Conservation (phyloP, 2,329 filamentous ascomycete species). For the Neonectria hederae region DNA sequence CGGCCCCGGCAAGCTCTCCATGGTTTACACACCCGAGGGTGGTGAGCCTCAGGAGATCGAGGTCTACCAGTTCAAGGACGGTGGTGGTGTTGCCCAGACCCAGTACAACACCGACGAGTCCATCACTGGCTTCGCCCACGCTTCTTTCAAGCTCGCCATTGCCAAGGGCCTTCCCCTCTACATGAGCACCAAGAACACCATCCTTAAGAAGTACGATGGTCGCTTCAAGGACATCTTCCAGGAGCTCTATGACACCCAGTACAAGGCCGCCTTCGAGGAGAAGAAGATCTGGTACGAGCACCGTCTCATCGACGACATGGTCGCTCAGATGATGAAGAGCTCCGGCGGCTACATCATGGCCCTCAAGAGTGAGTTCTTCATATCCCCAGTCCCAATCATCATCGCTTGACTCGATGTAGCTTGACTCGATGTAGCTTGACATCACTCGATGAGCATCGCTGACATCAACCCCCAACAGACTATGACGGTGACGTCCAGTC, state of each 20-base stretch:
- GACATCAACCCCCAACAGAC: constrained; percentile 69
- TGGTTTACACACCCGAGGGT: constrained; percentile 91
- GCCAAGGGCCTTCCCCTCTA: constrained; percentile 91
- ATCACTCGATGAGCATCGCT: constrained; percentile 12
- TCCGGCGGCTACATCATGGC: constrained; percentile 96
- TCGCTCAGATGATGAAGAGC: constrained; percentile 99
- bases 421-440: background rate
- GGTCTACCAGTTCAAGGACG: constrained; percentile 88
- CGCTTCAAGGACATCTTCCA: constrained; percentile 99
- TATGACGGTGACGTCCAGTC: constrained; percentile 99
- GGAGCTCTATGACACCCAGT: constrained; percentile 88
- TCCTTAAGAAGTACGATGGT: constrained; percentile 98
- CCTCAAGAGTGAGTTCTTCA: constrained; percentile 81
- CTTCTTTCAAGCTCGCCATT: constrained; percentile 94
- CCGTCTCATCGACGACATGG: constrained; percentile 99
- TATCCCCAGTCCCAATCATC: background rate
- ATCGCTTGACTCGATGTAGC: constrained; percentile 17
- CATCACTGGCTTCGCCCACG: constrained; percentile 93
- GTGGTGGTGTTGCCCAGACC: constrained; percentile 89
- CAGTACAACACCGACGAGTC: constrained; percentile 99
- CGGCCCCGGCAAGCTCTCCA: constrained; percentile 86
- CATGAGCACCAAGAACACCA: constrained; percentile 99
- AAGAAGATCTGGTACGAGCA: constrained; percentile 99
- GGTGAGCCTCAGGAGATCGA: constrained; percentile 85
- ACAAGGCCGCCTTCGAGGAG: constrained; percentile 88